Evolutionary conservation across 2,329 filamentous ascomycete species (phyloP), one percentile per base, ranked within the genome.

Genomic region (Stylonectria norvegica): DNA sequence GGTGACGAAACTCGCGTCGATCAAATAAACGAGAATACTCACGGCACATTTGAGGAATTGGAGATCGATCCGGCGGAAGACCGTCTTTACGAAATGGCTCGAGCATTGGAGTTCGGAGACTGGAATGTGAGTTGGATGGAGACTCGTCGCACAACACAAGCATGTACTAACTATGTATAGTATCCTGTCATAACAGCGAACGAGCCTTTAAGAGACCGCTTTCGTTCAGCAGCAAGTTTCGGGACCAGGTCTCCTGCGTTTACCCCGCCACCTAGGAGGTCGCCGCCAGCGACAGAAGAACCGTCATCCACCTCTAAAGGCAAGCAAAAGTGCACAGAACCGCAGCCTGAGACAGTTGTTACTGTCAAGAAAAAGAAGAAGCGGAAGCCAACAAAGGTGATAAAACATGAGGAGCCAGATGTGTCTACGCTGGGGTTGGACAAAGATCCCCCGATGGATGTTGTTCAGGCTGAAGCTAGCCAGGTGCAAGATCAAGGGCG

Each of bases 161-260:
- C n/a, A 10, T 9, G 19, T 33, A 17, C 11, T 43, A 36, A 47
- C 42, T 31, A 42, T 14, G 5, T 35, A 33, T 36, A 93, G 87
- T 97, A 97, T 63, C 91, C 90, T 17, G 91, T 97, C 19, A 90
- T 97, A 51, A 91, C 90, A 22, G 90, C 76, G 30, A 78, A 72
- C 60, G 79, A 89, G 49, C 85, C 89, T 12, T 75, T 83, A 20
- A 75, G 81, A 40, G 84, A 90, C 43, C 76, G 84, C 48, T 86
- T 83, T 42, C 47, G 67, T 11, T 63, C 62, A 9, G 51, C 57
- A 17, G 57, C 51, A 20, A 58, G 53, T 32, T 55, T 56, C 36
- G 56, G 56, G 15, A 47, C 54, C 6, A 52, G 55, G 14, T 59
- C 61, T 15, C 52, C 58, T 18, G 55, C 52, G 12, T 52, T 48